These are phyloP conservation scores for Capniomyces stellatus DNA, from an alignment of 371 early-diverging fungal genomes.

Conservation along the genomic window DNA sequence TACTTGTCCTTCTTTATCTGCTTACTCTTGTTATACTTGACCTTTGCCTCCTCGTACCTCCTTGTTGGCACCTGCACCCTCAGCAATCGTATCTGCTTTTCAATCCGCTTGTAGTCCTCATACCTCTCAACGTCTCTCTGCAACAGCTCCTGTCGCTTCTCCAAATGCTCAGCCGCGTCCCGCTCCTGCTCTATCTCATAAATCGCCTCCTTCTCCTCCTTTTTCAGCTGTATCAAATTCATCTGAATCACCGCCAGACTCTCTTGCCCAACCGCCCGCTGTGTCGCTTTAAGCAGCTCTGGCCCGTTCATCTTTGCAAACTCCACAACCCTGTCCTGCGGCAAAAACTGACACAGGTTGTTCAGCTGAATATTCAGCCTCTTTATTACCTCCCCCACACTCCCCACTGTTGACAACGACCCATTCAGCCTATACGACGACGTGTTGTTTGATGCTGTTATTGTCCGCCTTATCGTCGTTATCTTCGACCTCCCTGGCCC, in stretches of 20 bases:
- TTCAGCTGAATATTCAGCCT: slow-evolving; percentile 79
- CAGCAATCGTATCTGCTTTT: slow-evolving; percentile 26
- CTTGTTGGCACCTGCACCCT: slow-evolving; percentile 42
- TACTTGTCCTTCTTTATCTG: slow-evolving; percentile 22
- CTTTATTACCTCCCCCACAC: slow-evolving; percentile 37
- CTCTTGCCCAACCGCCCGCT: slow-evolving; percentile 58
- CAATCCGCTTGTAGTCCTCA: slow-evolving; percentile 42
- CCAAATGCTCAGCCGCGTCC: slow-evolving; percentile 30
- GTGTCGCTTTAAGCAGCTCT: slow-evolving; percentile 61
- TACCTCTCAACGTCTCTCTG: slow-evolving; percentile 55
- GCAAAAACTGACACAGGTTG: slow-evolving; percentile 91
- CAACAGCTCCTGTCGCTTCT: slow-evolving; percentile 35
- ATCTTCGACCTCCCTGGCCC: slow-evolving; percentile 19
- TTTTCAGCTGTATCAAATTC: slow-evolving; percentile 37
- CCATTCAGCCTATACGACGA: slow-evolving; percentile 71
- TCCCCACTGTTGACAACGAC: slow-evolving; percentile 33
- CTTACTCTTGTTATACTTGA: slow-evolving; percentile 32
- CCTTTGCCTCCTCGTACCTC: slow-evolving; percentile 38
- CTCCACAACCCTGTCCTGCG: slow-evolving; percentile 85
- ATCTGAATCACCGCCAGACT: slow-evolving; percentile 45
- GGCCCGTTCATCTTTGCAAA: slow-evolving; percentile 74
- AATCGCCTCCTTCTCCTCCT: slow-evolving; percentile 31
- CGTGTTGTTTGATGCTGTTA: slow-evolving; percentile 42
- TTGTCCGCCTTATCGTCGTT: slow-evolving; percentile 44
- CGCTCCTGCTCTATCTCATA: slow-evolving; percentile 31